Evolutionary conservation across 306 rosid genomes (phyloP).

Genomic region (Cucurbita ficifolia): DNA sequence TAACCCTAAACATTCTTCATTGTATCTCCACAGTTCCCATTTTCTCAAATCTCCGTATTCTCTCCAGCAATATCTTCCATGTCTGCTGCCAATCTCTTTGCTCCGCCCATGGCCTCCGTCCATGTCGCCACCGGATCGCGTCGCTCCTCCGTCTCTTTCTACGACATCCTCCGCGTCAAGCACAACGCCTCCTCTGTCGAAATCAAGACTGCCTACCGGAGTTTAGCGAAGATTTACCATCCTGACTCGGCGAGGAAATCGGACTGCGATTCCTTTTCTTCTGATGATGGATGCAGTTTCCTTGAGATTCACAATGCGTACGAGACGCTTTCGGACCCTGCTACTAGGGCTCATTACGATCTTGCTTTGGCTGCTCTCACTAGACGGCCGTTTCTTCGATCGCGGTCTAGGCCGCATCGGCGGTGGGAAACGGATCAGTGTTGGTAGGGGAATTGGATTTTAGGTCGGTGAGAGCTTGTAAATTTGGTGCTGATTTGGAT

Average conservation of each 20-base stretch:
- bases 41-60: not conserved
- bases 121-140: not conserved
- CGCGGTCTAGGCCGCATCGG: constrained; percentile 39
- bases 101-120: not conserved
- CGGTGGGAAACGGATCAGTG: constrained; percentile 97
- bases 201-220: constrained; percentile 40
- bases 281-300: constrained; percentile 32
- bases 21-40: not conserved
- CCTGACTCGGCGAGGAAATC: constrained; percentile 38
- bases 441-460: constrained; percentile 35
- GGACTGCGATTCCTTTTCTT: constrained; percentile 3
- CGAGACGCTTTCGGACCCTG: constrained; percentile 73
- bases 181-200: constrained; percentile 27
- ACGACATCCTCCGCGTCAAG: constrained; percentile 29
- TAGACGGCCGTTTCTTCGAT: not conserved
- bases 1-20: not conserved
- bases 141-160: constrained; percentile 10
- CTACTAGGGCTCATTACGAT: constrained; percentile 55
- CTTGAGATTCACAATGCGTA: constrained; percentile 68
- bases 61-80: not conserved
- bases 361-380: constrained; percentile 21
- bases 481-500: not conserved
- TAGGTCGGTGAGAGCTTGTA: not conserved
- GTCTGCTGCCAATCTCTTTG: constrained; percentile 8
- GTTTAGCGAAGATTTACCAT: constrained; percentile 38